Evolutionary conservation across 768 basidiomycete genomes (phyloP).

Genomic region (Leccinum disarticulatum): DNA sequence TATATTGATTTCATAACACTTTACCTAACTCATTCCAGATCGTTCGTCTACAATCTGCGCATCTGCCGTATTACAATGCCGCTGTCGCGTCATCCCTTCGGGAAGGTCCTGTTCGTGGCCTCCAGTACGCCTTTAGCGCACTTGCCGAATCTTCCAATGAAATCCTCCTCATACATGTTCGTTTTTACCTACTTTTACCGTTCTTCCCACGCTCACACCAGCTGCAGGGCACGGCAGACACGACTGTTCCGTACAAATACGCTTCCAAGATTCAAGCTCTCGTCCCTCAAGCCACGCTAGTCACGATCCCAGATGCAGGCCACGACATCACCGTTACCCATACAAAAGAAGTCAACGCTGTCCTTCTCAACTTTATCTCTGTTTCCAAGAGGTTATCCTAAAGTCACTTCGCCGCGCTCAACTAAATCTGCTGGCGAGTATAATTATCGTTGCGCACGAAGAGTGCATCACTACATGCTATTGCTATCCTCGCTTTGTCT

Average conservation of each 20-base stretch:
- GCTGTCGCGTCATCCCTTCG: constrained; percentile 76
- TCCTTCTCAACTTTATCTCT: constrained; percentile 30
- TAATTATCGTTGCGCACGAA: constrained; percentile 1
- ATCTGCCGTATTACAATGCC: constrained; percentile 70
- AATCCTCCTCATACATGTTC: constrained; percentile 66
- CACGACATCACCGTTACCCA: constrained; percentile 36
- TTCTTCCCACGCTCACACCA: background rate
- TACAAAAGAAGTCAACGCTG: constrained; percentile 29
- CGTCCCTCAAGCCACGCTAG: constrained; percentile 29
- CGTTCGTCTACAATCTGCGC: constrained; percentile 75
- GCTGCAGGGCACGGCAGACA: constrained; percentile 33
- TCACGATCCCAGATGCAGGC: constrained; percentile 30
- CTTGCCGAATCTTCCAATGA: constrained; percentile 47
- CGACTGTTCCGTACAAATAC: constrained; percentile 35
- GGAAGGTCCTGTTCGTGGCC: constrained; percentile 69
- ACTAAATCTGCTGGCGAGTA: background rate
- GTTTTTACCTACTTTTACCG: constrained; percentile 11
- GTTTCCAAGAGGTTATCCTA: background rate
- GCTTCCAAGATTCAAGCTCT: constrained; percentile 31
- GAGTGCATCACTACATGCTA: background rate
- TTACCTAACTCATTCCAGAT: constrained; percentile 41
- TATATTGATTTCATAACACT: background rate
- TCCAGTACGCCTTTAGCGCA: constrained; percentile 51
- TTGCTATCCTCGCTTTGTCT: constrained; percentile 1
- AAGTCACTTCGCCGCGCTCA: background rate